Evolutionary conservation across 441 rosid species (phyloP).

Genomic region (Mallotus repandus): DNA sequence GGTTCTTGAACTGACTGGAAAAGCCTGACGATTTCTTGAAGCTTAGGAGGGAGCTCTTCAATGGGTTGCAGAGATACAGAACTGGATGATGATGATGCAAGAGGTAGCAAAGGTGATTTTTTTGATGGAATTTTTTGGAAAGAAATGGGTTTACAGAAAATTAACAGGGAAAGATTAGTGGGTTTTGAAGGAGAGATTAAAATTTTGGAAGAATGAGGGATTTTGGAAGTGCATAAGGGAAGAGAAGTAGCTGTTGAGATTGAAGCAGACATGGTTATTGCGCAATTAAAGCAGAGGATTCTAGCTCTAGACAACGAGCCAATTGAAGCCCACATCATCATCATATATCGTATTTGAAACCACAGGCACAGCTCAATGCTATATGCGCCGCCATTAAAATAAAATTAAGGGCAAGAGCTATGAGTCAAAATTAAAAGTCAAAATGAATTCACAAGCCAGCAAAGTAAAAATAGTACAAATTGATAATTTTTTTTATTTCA

Average conservation of each 20-base stretch:
- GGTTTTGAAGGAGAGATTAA: constrained; percentile 25
- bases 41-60: constrained; percentile 82
- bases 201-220: constrained; percentile 14
- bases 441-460: no score
- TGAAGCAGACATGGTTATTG: constrained; percentile 15
- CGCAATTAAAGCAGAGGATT: background rate
- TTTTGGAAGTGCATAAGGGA: constrained; percentile 35
- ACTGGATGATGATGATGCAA: constrained; percentile 35
- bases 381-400: background rate
- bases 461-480: no score
- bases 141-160: constrained; percentile 39
- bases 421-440: no score
- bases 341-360: background rate
- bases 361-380: background rate
- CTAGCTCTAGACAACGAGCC: no score
- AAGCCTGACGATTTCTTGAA: constrained; percentile 58
- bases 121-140: constrained; percentile 45
- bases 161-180: constrained; percentile 24
- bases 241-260: constrained; percentile 25
- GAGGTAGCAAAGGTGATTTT: constrained; percentile 6
- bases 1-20: constrained; percentile 68
- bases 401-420: background rate
- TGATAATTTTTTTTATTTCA: no score
- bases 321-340: background rate
- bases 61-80: constrained; percentile 55